phyloP scores from a whole-genome alignment of 2,329 filamentous ascomycete species.

The Botryotinia calthae region DNA sequence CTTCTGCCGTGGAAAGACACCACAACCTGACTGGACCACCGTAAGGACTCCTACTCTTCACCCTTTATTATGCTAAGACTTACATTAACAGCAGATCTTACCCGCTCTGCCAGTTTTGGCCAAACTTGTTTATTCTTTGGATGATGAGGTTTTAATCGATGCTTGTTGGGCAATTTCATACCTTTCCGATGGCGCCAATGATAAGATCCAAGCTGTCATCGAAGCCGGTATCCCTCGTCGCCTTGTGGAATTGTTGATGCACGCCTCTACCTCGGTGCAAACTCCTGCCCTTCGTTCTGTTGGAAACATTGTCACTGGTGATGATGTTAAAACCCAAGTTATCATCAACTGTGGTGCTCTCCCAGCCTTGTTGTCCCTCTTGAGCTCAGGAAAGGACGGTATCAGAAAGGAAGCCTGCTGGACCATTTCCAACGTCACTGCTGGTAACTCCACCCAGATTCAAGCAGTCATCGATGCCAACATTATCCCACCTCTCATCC shows the following conservation, averaged over 20 bases:
- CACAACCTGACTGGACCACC: slow-evolving; percentile 95
- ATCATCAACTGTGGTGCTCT: slow-evolving; percentile 98
- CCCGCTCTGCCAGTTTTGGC: slow-evolving; percentile 91
- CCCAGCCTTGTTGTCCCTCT: slow-evolving; percentile 83
- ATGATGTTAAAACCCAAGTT: slow-evolving; percentile 97
- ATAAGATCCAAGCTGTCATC: slow-evolving; percentile 99
- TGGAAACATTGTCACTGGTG: slow-evolving; percentile 97
- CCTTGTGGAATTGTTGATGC: slow-evolving; percentile 95
- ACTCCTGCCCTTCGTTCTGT: slow-evolving; percentile 95
- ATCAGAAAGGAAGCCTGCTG: slow-evolving; percentile 99
- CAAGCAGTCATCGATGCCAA: slow-evolving; percentile 95
- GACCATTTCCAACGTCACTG: slow-evolving; percentile 99
- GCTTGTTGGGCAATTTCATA: slow-evolving; percentile 99
- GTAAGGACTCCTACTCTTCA: slow-evolving; percentile 52
- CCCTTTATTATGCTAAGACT: slow-evolving; percentile 30
- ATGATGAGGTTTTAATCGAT: slow-evolving; percentile 97
- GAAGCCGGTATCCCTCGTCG: slow-evolving; percentile 96
- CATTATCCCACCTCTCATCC: slow-evolving; percentile 94
- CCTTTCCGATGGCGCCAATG: slow-evolving; percentile 94
- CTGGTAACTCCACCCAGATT: slow-evolving; percentile 96
- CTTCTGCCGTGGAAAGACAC: slow-evolving; percentile 99
- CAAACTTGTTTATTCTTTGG: slow-evolving; percentile 96
- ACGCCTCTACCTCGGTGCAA: slow-evolving; percentile 96
- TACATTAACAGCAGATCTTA: slow-evolving; percentile 64
- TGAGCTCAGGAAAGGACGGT: slow-evolving; percentile 96